These are phyloP conservation scores for Entomophthora muscae DNA, from an alignment of 371 early-diverging fungal genomes.

Conservation along the genomic window DNA sequence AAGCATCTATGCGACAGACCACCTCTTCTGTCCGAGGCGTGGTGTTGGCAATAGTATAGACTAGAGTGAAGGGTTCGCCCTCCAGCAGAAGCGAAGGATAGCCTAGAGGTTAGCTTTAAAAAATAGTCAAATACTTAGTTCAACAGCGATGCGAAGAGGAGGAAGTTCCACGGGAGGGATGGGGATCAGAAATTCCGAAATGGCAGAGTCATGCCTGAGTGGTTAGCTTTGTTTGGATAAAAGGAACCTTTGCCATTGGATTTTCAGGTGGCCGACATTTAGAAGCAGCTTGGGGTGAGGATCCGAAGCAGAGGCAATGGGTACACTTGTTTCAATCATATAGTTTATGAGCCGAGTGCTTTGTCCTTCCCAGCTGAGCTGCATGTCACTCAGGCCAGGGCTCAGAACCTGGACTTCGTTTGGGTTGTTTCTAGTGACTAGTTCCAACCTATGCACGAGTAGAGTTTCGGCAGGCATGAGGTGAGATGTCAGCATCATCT, in stretches of 20 bases:
- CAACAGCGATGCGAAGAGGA: not conserved
- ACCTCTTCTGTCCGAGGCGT: not conserved
- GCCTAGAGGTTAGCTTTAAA: not conserved
- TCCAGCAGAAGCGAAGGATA: not conserved
- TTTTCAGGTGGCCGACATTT: not conserved
- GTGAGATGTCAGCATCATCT: conserved; percentile 9
- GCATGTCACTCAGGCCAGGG: not conserved
- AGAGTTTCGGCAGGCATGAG: not conserved
- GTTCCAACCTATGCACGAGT: not conserved
- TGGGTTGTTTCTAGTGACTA: not conserved
- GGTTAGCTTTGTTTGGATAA: not conserved
- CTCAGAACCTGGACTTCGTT: not conserved
- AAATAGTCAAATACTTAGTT: not conserved
- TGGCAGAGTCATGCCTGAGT: not conserved
- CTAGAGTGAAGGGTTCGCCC: not conserved
- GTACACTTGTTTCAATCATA: not conserved
- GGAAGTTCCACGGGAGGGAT: not conserved
- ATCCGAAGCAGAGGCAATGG: not conserved
- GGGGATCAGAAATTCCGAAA: not conserved
- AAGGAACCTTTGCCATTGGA: not conserved
- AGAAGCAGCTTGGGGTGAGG: not conserved
- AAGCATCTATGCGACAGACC: not conserved
- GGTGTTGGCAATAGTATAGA: not conserved
- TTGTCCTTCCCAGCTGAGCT: not conserved
- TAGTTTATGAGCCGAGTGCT: not conserved